A percentile compares a stretch with the other conserved stretches of the same genome.
Conservation (phyloP, 2,329 filamentous ascomycete species). For the Didymellaceae sp. region DNA sequence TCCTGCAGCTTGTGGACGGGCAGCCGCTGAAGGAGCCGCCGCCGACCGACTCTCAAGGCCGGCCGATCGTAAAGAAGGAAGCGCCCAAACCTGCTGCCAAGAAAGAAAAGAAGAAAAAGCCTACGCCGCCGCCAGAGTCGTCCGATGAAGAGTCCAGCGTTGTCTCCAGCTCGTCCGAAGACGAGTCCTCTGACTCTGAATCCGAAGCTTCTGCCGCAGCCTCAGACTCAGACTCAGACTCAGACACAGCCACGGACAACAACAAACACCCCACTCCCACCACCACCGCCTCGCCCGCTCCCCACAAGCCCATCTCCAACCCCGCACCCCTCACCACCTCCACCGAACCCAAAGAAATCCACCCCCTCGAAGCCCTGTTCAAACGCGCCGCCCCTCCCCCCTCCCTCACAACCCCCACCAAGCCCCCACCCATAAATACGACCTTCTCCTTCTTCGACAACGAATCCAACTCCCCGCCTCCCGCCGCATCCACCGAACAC, state of each 20-base stretch:
- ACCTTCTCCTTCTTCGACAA: slow-evolving; percentile 80
- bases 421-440: slow-evolving; percentile 54
- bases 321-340: slow-evolving; percentile 3
- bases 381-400: slow-evolving; percentile 69
- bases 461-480: slow-evolving; percentile 49
- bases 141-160: slow-evolving; percentile 44
- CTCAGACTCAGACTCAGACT: slow-evolving; percentile 28
- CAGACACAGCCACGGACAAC: slow-evolving; percentile 18
- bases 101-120: slow-evolving; percentile 32
- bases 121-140: slow-evolving; percentile 31
- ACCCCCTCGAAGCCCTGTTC: slow-evolving; percentile 91
- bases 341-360: slow-evolving; percentile 58
- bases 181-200: slow-evolving; percentile 24
- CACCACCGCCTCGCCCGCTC: slow-evolving; percentile 19
- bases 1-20: slow-evolving; percentile 41
- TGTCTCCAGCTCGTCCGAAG: slow-evolving; percentile 46
- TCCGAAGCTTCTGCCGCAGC: no score
- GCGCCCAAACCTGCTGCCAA: slow-evolving; percentile 24
- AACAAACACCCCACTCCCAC: slow-evolving; percentile 2
- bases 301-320: slow-evolving; percentile 19
- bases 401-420: slow-evolving; percentile 34
- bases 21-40: slow-evolving; percentile 14
- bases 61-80: slow-evolving; percentile 27
- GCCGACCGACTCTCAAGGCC: slow-evolving; percentile 25
- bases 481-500: slow-evolving; percentile 17